Evolutionary conservation across 2,329 filamentous ascomycete genomes (phyloP).

Genomic region (Trichoderma pleuroti): DNA sequence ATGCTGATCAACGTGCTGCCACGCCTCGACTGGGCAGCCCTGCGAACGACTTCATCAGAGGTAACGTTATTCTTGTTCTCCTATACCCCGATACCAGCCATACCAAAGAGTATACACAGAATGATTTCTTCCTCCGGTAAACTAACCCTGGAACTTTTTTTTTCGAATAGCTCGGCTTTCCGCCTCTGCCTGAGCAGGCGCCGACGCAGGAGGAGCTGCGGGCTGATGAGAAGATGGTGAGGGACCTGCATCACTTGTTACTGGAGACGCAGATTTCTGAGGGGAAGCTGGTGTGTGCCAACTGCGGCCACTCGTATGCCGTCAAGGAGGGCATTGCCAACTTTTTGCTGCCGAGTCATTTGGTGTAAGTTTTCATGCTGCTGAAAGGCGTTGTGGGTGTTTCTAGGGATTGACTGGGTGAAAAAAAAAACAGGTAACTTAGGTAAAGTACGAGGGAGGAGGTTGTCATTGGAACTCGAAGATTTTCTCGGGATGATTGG

Average conservation of each 20-base stretch:
- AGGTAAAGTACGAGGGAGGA: neutral
- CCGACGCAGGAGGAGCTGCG: constrained; percentile 61
- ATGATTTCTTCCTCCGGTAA: neutral
- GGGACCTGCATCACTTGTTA: constrained; percentile 75
- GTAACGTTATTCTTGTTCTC: constrained; percentile 42
- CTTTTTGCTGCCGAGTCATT: constrained; percentile 87
- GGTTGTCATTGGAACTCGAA: neutral
- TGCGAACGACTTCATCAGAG: constrained; percentile 73
- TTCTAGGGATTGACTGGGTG: neutral
- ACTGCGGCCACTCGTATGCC: constrained; percentile 89
- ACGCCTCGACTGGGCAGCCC: constrained; percentile 81
- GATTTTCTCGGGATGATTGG: neutral
- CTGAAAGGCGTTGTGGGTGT: neutral
- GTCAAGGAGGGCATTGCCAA: constrained; percentile 97
- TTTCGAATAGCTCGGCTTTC: constrained; percentile 69
- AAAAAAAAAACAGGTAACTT: neutral
- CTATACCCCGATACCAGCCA: neutral
- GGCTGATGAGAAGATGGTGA: constrained; percentile 65
- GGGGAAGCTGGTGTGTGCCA: constrained; percentile 84
- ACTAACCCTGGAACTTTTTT: neutral
- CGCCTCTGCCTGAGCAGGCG: constrained; percentile 62
- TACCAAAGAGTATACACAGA: neutral
- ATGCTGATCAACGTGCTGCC: constrained; percentile 84
- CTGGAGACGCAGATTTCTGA: constrained; percentile 87
- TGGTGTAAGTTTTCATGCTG: constrained; percentile 53